phyloP scores from a whole-genome alignment of 768 basidiomycete genomes.

The Mycena chlorophos region DNA sequence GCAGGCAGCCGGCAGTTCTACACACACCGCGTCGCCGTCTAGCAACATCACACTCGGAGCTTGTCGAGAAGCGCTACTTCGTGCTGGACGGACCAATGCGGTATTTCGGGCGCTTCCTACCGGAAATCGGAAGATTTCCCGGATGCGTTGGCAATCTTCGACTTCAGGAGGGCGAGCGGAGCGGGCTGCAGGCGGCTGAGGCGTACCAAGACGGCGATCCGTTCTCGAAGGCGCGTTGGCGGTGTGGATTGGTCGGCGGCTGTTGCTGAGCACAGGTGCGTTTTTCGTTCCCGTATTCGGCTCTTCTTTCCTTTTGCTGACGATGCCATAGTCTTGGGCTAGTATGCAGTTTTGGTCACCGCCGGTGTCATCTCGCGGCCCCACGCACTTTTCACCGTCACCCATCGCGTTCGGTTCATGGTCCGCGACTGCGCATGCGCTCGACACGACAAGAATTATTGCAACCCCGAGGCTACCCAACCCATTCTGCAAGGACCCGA shows the following conservation, averaged over 20 bases:
- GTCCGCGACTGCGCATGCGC: slow-evolving; percentile 45
- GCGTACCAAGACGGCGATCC: slow-evolving; percentile 56
- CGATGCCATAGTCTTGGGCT: slow-evolving; percentile 60
- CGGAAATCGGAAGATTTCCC: slow-evolving; percentile 48
- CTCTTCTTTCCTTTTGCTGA: slow-evolving; percentile 3
- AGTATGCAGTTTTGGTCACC: slow-evolving; percentile 70
- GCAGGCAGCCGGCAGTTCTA: slow-evolving; percentile 59
- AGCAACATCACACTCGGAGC: slow-evolving; percentile 44
- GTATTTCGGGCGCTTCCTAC: slow-evolving; percentile 55
- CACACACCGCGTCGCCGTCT: slow-evolving; percentile 51
- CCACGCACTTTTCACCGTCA: slow-evolving; percentile 59
- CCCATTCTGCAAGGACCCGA: slow-evolving; percentile 35
- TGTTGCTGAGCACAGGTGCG: slow-evolving; percentile 72
- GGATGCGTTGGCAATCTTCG: slow-evolving; percentile 49
- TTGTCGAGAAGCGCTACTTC: slow-evolving; percentile 44
- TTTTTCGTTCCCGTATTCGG: neutral
- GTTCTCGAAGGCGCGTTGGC: slow-evolving; percentile 64
- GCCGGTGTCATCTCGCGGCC: slow-evolving; percentile 58
- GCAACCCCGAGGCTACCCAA: slow-evolving; percentile 40
- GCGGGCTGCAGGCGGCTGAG: slow-evolving; percentile 40
- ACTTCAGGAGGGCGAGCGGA: slow-evolving; percentile 19
- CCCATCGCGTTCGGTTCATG: slow-evolving; percentile 59
- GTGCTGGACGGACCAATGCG: slow-evolving; percentile 50
- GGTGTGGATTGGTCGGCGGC: slow-evolving; percentile 61
- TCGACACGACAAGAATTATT: slow-evolving; percentile 58